Evolutionary conservation across 2,329 filamentous ascomycete genomes (phyloP), one percentile per base, ranked within the genome.

Genomic region (Aureobasidium subglaciale): DNA sequence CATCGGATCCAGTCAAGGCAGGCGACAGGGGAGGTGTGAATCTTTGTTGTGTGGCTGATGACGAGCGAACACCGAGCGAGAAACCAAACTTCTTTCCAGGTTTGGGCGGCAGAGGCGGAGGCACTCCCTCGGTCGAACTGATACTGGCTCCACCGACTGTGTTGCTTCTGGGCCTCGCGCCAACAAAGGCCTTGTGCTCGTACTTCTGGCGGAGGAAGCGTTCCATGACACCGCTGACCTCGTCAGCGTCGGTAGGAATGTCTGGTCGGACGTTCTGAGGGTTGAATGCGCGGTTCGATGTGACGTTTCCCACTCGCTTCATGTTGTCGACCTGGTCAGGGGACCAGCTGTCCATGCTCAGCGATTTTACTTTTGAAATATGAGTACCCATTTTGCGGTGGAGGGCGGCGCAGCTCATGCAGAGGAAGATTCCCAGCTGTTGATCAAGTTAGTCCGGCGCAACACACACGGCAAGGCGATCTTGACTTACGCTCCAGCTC

Each of bases 271-370:
- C 82, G 71, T 88, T 90, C 63, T 87, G 82, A 25, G 93, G 87
- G 67, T 99, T 99, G 74, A 90, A 96, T 57, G 84, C 82, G 69
- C 87, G 86, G 76, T 99, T 99, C 56, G 90, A 95, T 37, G 83
- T 79, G 46, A 78, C 73, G 68, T 99, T 99, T 65, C 93, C 93
- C 64, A 90, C 86, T 66, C 86, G 87, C 74, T 88, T 93, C 93
- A 99, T 99, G 67, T 86, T 92, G 74, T 99, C 93, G 61, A 99
- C 91, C 74, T 99, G 93, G 59, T 97, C 93, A 66, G 86, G 86
- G 46, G 88, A 85, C 93, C 93, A 99, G 63, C 87, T 93, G 73
- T 99, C 93, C 91, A 99, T 97, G 71, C 88, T 97, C 74, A 99
- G 73, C 34, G 91, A 97, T 73, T 99, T 99, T 76, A 99, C 90